Conservation (phyloP, 2,329 filamentous ascomycete genomes). For the Colletotrichum caudatum region DNA sequence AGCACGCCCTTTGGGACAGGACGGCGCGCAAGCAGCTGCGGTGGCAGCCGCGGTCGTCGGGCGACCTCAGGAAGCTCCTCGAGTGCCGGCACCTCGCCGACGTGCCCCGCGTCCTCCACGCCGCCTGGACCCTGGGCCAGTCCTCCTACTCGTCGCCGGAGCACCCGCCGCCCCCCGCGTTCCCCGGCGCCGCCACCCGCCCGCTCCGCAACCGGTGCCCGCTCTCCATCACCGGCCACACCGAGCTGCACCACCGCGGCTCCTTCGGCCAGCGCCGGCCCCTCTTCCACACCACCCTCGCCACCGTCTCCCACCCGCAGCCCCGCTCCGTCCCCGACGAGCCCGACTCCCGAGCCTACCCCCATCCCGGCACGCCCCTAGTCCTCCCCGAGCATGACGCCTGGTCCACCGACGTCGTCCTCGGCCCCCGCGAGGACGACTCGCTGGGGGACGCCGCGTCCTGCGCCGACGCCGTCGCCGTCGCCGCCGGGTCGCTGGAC, state of each 20-base stretch:
- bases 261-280: conserved; percentile 26
- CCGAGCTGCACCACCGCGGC: conserved; percentile 33
- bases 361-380: conserved; percentile 34
- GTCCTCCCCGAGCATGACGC: conserved; percentile 32
- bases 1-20: conserved; percentile 60
- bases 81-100: conserved; percentile 58
- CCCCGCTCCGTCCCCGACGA: conserved; percentile 29
- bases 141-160: conserved; percentile 52
- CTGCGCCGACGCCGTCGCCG: background rate
- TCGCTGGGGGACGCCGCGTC: conserved; percentile 1
- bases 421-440: conserved; percentile 33
- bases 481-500: background rate
- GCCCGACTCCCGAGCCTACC: conserved; percentile 30
- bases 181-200: conserved; percentile 38
- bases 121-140: conserved; percentile 58
- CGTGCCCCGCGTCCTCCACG: conserved; percentile 56
- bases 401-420: conserved; percentile 34
- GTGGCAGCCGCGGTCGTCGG: conserved; percentile 57
- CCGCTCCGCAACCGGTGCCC: conserved; percentile 43
- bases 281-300: conserved; percentile 32
- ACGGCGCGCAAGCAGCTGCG: conserved; percentile 55
- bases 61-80: conserved; percentile 59
- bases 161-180: conserved; percentile 37
- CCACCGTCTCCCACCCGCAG: conserved; percentile 34
- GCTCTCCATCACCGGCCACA: conserved; percentile 31